These are phyloP conservation scores for Blastocrithidia nonstop DNA, from an alignment of 208 protist species.

Conservation along the genomic window DNA sequence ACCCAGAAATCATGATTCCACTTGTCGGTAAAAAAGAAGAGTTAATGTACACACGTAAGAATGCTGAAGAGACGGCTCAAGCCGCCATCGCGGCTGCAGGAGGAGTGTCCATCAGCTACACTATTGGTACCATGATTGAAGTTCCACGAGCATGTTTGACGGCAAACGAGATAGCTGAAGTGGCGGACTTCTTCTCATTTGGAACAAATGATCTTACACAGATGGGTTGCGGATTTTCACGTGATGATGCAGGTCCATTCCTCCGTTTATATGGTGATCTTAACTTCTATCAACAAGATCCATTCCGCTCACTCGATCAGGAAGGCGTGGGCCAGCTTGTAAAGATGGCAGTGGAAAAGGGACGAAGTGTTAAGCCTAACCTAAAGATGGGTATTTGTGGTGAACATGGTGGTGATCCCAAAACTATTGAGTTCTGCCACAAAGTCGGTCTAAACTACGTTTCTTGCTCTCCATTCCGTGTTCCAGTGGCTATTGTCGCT, in stretches of 20 bases:
- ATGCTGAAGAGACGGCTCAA: constrained; percentile 51
- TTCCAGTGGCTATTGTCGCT: constrained; percentile 89
- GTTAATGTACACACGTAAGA: constrained; percentile 55
- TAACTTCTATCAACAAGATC: constrained; percentile 83
- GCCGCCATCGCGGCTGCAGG: constrained; percentile 15
- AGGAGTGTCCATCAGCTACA: constrained; percentile 46
- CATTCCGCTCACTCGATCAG: constrained; percentile 90
- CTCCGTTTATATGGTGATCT: constrained; percentile 85
- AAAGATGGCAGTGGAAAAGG: constrained; percentile 72
- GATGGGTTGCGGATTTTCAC: constrained; percentile 92
- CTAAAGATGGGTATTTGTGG: constrained; percentile 90
- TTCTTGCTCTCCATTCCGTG: constrained; percentile 90
- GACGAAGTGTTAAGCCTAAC: constrained; percentile 55
- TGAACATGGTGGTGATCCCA: constrained; percentile 90
- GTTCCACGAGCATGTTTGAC: constrained; percentile 74
- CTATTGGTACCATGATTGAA: constrained; percentile 91
- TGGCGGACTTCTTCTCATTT: constrained; percentile 93
- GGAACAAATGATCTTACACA: constrained; percentile 96
- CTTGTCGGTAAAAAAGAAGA: constrained; percentile 77
- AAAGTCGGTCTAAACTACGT: constrained; percentile 86
- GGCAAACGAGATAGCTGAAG: constrained; percentile 79
- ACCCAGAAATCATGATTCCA: constrained; percentile 90
- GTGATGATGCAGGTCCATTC: constrained; percentile 91
- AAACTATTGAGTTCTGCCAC: constrained; percentile 88
- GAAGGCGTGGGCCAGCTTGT: constrained; percentile 88